Base-by-base conservation (phyloP, 2,329 filamentous ascomycete genomes). In the Exserohilum rostratum region DNA sequence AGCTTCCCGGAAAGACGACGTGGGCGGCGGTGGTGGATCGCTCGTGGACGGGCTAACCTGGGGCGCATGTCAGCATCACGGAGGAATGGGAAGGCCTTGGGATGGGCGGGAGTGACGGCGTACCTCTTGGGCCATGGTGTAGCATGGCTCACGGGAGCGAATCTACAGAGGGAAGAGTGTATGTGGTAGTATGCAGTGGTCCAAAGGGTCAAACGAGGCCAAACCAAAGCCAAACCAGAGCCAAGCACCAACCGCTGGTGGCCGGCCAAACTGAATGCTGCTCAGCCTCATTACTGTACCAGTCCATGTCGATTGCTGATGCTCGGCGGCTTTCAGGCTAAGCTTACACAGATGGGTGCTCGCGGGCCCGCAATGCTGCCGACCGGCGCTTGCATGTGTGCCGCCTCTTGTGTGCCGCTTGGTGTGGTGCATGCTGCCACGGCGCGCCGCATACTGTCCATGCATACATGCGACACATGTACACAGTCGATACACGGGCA, bases 101-200 rank as follows among this genome's bases (percentile, higher is more conserved):
- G 13, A 7, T 15, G 25, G 39, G 17, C 25, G 25, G 22, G 39
- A 29, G 17, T 5, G 6, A 10, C 6, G 30, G 3, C 20, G 12
- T 60, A 64, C 64, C 54, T 60, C 46, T 52, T 60, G 60, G 48
- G 60, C 46, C 62, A 65, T 66, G 44, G 34, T 43, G 25, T 39
- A 39, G 60, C 60, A 63, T 58, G 29, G 37, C 46, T 45, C 15
- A 31, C 31, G 15, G 17, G 5, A 45, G 25, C 18, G 39, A 18
- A 27, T 50, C 49, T 38, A 44, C 39, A 31, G 22, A 27, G 33
- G 47, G 39, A 25, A 12, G 20, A 31, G n/a, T 30, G 37, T 17
- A n/a, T 10, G 31, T 45, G 20, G n/a, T 25, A 25, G 22, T 25
- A 25, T 25, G 22, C 7, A 5, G 22, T 25, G 22, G 22, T 25